phyloP scores from a whole-genome alignment of 2,329 filamentous ascomycete species.

The Scolecobasidium constrictum region DNA sequence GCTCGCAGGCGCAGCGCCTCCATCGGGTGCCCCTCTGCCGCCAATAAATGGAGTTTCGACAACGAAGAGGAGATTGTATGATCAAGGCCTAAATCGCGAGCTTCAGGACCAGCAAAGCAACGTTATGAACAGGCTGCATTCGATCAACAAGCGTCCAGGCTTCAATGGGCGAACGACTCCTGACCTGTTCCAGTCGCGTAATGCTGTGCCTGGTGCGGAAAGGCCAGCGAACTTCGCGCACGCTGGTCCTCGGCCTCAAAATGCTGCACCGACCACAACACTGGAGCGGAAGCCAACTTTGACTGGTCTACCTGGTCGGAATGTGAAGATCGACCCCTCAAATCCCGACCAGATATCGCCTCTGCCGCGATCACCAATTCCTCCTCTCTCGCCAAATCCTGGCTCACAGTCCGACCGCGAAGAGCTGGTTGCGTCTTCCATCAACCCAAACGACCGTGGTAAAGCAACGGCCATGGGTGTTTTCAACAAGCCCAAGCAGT shows the following conservation, averaged over 20 bases:
- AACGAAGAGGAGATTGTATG: conserved; percentile 70
- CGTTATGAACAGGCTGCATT: conserved; percentile 69
- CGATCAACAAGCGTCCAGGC: conserved; percentile 42
- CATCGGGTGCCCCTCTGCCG: conserved; percentile 19
- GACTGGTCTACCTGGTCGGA: not conserved
- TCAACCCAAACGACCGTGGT: conserved; percentile 66
- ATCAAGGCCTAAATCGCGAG: conserved; percentile 69
- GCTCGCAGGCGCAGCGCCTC: conserved; percentile 16
- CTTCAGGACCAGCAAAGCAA: conserved; percentile 71
- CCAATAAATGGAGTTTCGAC: conserved; percentile 51
- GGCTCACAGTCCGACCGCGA: not conserved
- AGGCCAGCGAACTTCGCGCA: not conserved
- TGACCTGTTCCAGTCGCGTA: conserved; percentile 2
- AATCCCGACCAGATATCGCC: not conserved
- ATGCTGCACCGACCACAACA: not conserved
- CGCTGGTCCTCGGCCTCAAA: not conserved
- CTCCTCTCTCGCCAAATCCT: not conserved
- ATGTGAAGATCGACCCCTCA: not conserved
- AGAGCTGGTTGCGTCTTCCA: conserved; percentile 30
- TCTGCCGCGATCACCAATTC: not conserved
- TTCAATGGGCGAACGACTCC: conserved; percentile 16
- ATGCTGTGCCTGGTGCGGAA: not conserved
- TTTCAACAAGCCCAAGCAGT: conserved; percentile 64
- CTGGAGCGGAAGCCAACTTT: not conserved
- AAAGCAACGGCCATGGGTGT: conserved; percentile 68